Base-by-base conservation (phyloP, 345 rosid genomes). In the Citrus unshiu region DNA sequence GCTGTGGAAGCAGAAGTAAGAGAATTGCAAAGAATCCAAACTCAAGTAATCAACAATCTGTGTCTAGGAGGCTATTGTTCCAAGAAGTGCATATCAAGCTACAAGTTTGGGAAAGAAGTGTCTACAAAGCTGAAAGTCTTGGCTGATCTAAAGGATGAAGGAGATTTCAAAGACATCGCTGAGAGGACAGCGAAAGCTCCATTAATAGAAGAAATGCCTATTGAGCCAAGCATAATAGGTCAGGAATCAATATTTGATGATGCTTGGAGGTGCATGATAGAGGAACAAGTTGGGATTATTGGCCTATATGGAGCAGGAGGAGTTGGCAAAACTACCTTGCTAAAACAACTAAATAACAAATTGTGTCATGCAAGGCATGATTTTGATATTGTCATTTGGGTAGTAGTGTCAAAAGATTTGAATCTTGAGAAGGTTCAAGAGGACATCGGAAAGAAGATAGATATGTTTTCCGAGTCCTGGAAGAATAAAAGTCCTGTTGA, bases 261-360 rank as follows among this genome's bases (percentile, higher is more conserved):
- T 34, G 70, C 9, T 35, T 66, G 27, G 46, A 35, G 27, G 7
- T 66, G 43, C 6, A 40, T 35, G 13, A 9, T 3, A 7, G 7
- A 8, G 27, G 21, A 66, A 12, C 16, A 40, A 9, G 46, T 9
- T 1, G 46, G 46, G 24, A 35, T 35, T 46, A 34, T 76, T 32
- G 79, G 79, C 46, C 32, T 76, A 32, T 66, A 29, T 76, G 78
- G 78, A 14, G 0, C 1, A 30, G 78, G 29, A 12, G 78, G 78
- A 16, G 62, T 71, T 2, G 62, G 63, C 5, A 72, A 72, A 35
- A 56, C 75, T 72, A 58, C 75, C 22, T 9, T 32, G 0, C 57
- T 72, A 9, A 56, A 30, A 21, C 63, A 72, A 57, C 16, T 70
- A 22, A 70, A 70, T 24, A 43, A 39, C 32, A 40, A 40, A 40